These are phyloP conservation scores for Sicyos edulis DNA, from an alignment of 306 rosid species.

Conservation along the genomic window DNA sequence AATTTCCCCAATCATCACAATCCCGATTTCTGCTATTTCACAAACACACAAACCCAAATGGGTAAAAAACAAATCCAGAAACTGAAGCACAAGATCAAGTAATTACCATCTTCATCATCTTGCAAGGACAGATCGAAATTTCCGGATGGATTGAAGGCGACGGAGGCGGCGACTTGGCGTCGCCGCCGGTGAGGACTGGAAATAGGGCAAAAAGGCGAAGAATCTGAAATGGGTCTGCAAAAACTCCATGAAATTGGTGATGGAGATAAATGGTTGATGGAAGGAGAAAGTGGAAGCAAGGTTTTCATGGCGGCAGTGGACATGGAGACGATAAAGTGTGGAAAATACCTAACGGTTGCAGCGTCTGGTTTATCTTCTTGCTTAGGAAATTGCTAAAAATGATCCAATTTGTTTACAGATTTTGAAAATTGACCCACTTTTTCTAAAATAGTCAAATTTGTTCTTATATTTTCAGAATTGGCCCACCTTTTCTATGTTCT, in stretches of 20 bases:
- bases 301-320: conserved; percentile 40
- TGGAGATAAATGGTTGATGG: conserved; percentile 32
- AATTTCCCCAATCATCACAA: neutral
- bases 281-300: conserved; percentile 46
- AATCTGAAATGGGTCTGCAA: conserved; percentile 36
- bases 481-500: too few species aligned
- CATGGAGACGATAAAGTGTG: conserved; percentile 26
- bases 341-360: neutral
- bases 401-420: too few species aligned
- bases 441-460: too few species aligned
- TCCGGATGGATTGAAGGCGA: conserved; percentile 85
- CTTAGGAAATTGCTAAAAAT: neutral
- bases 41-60: neutral
- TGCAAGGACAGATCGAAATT: conserved; percentile 65
- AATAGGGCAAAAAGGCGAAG: conserved; percentile 22
- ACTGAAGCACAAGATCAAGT: neutral
- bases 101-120: conserved; percentile 54
- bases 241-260: conserved; percentile 28
- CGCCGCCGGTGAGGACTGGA: conserved; percentile 28
- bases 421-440: too few species aligned
- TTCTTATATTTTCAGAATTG: too few species aligned
- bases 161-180: conserved; percentile 44
- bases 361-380: conserved; percentile 3
- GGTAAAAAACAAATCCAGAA: neutral
- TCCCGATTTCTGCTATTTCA: neutral